phyloP scores from a whole-genome alignment of 257 asterid species.

The Scutellaria barbata region DNA sequence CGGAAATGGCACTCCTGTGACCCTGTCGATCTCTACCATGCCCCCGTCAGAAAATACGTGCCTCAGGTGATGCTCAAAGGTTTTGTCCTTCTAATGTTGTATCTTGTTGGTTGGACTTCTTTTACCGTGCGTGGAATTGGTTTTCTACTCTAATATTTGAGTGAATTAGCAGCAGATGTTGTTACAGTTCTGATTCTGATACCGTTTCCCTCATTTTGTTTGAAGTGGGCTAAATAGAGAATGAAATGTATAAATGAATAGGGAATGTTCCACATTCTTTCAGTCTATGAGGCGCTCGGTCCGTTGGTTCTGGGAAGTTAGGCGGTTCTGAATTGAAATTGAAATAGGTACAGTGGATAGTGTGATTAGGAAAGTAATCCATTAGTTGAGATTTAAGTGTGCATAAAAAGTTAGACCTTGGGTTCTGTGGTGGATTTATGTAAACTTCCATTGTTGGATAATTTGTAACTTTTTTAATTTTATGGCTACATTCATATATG shows the following conservation, averaged over 20 bases:
- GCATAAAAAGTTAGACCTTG: slow-evolving; percentile 1
- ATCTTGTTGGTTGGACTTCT: not conserved
- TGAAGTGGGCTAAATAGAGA: slow-evolving; percentile 1
- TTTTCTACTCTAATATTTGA: not conserved
- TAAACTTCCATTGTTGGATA: slow-evolving; percentile 9
- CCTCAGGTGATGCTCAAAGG: slow-evolving; percentile 62
- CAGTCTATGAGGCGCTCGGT: no score
- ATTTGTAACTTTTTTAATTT: not conserved
- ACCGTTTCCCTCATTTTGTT: slow-evolving; percentile 1
- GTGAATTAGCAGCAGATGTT: slow-evolving; percentile 17
- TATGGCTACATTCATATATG: slow-evolving; percentile 3
- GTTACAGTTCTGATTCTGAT: not conserved
- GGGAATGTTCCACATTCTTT: not conserved
- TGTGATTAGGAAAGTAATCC: not conserved
- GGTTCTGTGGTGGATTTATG: slow-evolving; percentile 7
- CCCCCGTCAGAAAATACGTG: slow-evolving; percentile 78
- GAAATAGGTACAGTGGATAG: not conserved
- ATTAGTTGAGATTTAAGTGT: slow-evolving; percentile 3
- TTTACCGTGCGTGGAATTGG: not conserved
- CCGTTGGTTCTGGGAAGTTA: not conserved
- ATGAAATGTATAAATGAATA: not conserved
- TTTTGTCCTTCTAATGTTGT: not conserved
- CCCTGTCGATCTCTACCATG: slow-evolving; percentile 83
- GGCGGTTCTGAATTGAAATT: not conserved
- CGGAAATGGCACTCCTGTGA: slow-evolving; percentile 97